Conservation (phyloP, 192 early-diverging fungal species). For the Backusella macrospora region DNA sequence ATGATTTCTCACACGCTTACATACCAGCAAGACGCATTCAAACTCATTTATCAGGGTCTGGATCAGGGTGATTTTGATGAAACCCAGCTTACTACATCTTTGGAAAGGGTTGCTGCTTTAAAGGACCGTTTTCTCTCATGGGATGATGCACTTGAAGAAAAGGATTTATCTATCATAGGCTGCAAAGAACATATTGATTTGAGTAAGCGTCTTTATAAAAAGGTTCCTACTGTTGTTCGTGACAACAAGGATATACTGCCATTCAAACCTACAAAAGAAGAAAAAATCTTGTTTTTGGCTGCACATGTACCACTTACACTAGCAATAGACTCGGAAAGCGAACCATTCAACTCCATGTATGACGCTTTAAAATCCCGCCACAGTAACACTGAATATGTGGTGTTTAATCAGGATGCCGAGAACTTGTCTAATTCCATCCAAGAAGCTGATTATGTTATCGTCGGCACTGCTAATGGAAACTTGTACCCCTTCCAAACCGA, state of each 20-base stretch:
- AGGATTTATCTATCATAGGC: slow-evolving; percentile 23
- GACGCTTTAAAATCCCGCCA: slow-evolving; percentile 26
- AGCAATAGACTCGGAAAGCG: slow-evolving; percentile 42
- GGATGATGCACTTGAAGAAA: slow-evolving; percentile 25
- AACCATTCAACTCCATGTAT: slow-evolving; percentile 40
- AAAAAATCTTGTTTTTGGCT: slow-evolving; percentile 37
- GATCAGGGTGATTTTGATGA: slow-evolving; percentile 10
- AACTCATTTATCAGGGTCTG: slow-evolving; percentile 23
- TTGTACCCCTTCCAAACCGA: slow-evolving; percentile 34
- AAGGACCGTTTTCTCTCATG: slow-evolving; percentile 39
- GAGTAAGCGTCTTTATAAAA: slow-evolving; percentile 31
- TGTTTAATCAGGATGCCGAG: slow-evolving; percentile 32
- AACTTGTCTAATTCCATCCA: slow-evolving; percentile 15
- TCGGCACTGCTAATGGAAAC: slow-evolving; percentile 44
- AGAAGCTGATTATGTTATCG: slow-evolving; percentile 24
- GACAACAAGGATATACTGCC: slow-evolving; percentile 28
- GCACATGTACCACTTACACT: slow-evolving; percentile 42
- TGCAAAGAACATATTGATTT: slow-evolving; percentile 28
- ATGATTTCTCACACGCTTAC: slow-evolving; percentile 45
- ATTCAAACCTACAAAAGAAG: slow-evolving; percentile 13
- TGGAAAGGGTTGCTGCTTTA: slow-evolving; percentile 31
- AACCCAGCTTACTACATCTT: slow-evolving; percentile 23
- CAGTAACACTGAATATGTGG: slow-evolving; percentile 27
- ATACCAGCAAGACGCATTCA: slow-evolving; percentile 30
- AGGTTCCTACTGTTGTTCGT: slow-evolving; percentile 35